Evolutionary conservation across 2,329 filamentous ascomycete species (phyloP).

Genomic region (Claviceps pazoutovae): DNA sequence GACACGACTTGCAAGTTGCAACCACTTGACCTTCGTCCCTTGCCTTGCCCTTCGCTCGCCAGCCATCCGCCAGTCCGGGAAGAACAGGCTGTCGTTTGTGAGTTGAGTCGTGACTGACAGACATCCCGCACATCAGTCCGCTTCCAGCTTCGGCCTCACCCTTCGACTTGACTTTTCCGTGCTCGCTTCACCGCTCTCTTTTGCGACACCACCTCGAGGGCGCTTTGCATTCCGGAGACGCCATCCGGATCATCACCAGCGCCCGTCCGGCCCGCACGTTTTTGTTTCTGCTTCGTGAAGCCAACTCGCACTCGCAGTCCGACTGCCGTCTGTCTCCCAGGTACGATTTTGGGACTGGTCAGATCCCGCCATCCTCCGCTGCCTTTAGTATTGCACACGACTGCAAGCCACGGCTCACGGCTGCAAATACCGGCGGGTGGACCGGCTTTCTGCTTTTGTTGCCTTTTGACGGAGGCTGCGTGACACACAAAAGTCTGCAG

Average conservation of each 20-base stretch:
- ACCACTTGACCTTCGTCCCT: not conserved
- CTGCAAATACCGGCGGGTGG: not conserved
- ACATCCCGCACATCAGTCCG: not conserved
- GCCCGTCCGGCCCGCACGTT: not conserved
- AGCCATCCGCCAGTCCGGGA: not conserved
- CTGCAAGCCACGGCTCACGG: not conserved
- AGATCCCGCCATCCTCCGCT: not conserved
- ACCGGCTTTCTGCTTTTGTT: not conserved
- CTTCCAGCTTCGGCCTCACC: not conserved
- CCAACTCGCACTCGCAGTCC: not conserved
- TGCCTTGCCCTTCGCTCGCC: not conserved
- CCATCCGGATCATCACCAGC: not conserved
- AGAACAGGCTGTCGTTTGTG: not conserved
- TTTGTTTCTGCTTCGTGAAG: not conserved
- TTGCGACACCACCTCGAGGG: not conserved
- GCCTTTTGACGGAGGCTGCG: constrained; percentile 3
- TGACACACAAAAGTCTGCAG: constrained; percentile 13
- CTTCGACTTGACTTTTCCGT: not conserved
- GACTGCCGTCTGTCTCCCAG: not conserved
- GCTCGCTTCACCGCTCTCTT: not conserved
- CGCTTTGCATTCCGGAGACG: not conserved
- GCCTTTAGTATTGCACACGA: not conserved
- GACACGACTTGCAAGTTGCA: no score
- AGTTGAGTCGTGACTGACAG: not conserved
- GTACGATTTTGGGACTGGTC: not conserved